These are phyloP conservation scores for Apostasia ramifera DNA, from an alignment of 106 monocot species.

Conservation along the genomic window DNA sequence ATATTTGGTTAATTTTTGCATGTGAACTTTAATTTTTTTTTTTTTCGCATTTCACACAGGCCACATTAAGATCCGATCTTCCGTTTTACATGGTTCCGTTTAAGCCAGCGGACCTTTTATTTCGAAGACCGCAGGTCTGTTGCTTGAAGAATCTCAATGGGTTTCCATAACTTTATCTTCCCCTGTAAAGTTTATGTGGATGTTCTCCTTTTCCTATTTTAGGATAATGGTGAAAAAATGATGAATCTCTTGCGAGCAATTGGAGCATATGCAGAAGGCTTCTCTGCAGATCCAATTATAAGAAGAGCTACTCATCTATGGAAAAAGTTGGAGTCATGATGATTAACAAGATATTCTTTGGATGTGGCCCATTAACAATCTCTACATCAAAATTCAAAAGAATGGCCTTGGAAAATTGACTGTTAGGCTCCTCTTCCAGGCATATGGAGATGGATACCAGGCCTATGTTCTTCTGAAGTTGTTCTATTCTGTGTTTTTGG, in stretches of 20 bases:
- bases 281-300: slow-evolving; percentile 60
- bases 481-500: no score
- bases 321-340: slow-evolving; percentile 58
- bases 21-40: no score
- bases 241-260: slow-evolving; percentile 73
- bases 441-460: no score
- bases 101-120: slow-evolving; percentile 39
- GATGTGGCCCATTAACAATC: no score
- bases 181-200: no score
- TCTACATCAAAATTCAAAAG: no score
- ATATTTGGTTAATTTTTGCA: no score
- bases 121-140: slow-evolving; percentile 68
- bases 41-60: slow-evolving; percentile 23
- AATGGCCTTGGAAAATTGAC: no score
- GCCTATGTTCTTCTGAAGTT: no score
- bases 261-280: slow-evolving; percentile 92
- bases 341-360: background rate
- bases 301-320: slow-evolving; percentile 71
- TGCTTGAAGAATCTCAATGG: background rate
- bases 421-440: no score
- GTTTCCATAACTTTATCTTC: background rate
- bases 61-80: slow-evolving; percentile 78
- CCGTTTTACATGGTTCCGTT: slow-evolving; percentile 90
- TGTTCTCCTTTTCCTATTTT: background rate
- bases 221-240: slow-evolving; percentile 85